Evolutionary conservation across 305 asterid species (phyloP).

Genomic region (Stenogyne calaminthoides): DNA sequence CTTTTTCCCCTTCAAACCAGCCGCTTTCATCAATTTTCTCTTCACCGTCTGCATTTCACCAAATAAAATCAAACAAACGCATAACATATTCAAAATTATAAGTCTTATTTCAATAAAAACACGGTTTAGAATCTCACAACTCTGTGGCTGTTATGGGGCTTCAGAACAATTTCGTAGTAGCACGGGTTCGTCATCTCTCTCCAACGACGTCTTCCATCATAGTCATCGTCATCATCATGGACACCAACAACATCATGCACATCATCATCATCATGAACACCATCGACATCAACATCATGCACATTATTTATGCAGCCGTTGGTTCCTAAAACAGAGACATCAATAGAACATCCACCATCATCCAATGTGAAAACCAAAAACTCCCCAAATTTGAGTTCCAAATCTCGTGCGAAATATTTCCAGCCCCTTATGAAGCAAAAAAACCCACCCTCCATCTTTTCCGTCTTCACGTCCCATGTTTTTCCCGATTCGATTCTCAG

Average conservation of each 20-base stretch:
- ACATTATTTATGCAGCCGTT: too few relatives aligned
- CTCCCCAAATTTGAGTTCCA: not conserved
- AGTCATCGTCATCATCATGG: too few relatives aligned
- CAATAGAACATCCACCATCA: not conserved
- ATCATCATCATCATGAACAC: too few relatives aligned
- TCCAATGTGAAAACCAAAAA: not conserved
- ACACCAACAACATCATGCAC: too few relatives aligned
- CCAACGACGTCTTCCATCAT: too few relatives aligned
- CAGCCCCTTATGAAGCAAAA: not conserved
- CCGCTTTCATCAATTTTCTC: not conserved
- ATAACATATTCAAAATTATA: too few relatives aligned
- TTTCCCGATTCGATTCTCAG: not conserved
- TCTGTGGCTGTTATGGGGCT: not conserved
- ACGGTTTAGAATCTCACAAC: constrained; percentile 7
- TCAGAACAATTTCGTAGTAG: not conserved
- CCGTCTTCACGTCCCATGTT: too few relatives aligned
- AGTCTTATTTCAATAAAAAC: too few relatives aligned
- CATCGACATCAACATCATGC: too few relatives aligned
- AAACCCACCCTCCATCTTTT: not conserved
- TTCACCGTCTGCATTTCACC: not conserved
- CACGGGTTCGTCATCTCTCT: too few relatives aligned
- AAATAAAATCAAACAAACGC: too few relatives aligned
- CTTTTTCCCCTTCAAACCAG: constrained; percentile 1
- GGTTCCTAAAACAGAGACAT: too few relatives aligned
- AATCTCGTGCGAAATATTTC: not conserved